Evolutionary conservation across 2,329 filamentous ascomycete genomes (phyloP), one percentile per base, ranked within the genome.

Genomic region (Bertia moriformis): DNA sequence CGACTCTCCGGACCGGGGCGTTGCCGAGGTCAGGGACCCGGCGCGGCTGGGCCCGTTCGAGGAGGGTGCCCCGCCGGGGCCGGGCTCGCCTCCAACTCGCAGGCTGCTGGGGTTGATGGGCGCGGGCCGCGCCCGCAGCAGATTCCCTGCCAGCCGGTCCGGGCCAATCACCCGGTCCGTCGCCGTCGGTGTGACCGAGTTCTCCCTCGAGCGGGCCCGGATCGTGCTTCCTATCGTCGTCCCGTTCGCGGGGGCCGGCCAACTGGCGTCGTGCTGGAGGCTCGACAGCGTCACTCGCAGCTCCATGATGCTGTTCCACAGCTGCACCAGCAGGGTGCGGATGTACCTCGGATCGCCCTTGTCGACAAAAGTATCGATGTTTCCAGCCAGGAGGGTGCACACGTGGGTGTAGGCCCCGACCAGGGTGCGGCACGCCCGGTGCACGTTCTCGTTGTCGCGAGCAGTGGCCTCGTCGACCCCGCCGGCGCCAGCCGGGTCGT

Each of bases 1-100:
- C 0, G 83, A 85, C 49, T 93, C 86, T 33, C 80, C 83, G 4
- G 85, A 93, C 18, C 83, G 77, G 36, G 86, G 85, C 1, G 85
- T 93, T n/a, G 69, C 69, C 3, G 60, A 75, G 40, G 55, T 69
- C 54, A 67, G 60, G 2, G 66, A 68, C n/a, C n/a, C n/a, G n/a
- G n/a, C n/a, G n/a, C n/a, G n/a, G n/a, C n/a, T n/a, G n/a, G n/a
- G n/a, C n/a, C n/a, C n/a, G n/a, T n/a, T n/a, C 2, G 67, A 66
- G 18, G 68, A 27, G 22, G 22, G 22, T 13, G 62, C 56, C 10
- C 51, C 55, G 20, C 67, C 66, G 43, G 71, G 71, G 40, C 68
- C 52, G 38, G 66, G 70, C 7, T 61, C 54, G 5, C 52, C 49
- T 14, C 71, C 59, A 15, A 78, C 73, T 17, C 67, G 62, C 5